phyloP scores from a whole-genome alignment of 306 rosid genomes.

The Cicer judaicum region DNA sequence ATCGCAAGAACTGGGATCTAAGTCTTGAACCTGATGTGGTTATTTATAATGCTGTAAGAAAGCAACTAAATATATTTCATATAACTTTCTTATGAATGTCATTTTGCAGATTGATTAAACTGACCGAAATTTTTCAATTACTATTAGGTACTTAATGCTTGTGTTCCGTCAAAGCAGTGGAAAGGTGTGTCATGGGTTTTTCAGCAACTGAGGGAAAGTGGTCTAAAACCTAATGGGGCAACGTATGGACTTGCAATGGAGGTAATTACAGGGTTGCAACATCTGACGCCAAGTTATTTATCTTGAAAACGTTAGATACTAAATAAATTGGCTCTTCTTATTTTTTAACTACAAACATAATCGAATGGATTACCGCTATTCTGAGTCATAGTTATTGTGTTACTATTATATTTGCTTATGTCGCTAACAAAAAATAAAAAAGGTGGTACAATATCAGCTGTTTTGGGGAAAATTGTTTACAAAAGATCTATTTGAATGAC shows the following conservation, averaged over 20 bases:
- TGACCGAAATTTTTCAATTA: conserved; percentile 41
- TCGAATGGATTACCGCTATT: conserved; percentile 19
- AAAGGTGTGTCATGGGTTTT: conserved; percentile 90
- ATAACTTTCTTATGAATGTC: conserved; percentile 31
- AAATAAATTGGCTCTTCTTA: conserved; percentile 1
- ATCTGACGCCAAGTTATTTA: conserved; percentile 32
- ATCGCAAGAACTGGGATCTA: conserved; percentile 76
- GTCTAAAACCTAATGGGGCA: conserved; percentile 83
- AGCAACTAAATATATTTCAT: conserved; percentile 33
- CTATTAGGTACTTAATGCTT: conserved; percentile 83
- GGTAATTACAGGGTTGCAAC: conserved; percentile 58
- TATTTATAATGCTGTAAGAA: conserved; percentile 86
- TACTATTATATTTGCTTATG: conserved; percentile 15
- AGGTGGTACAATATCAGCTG: conserved; percentile 8
- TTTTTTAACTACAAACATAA: conserved; percentile 27
- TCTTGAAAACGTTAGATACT: conserved; percentile 41
- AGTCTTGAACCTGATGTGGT: conserved; percentile 80
- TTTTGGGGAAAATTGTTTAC: conserved; percentile 21
- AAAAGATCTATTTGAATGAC: conserved; percentile 12
- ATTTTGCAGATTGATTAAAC: conserved; percentile 39
- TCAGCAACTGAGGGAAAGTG: conserved; percentile 65
- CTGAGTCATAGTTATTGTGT: conserved; percentile 27
- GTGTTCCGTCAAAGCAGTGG: conserved; percentile 82
- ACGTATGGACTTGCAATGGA: conserved; percentile 97
- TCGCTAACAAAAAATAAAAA: conserved; percentile 23